A percentile compares a stretch with the other conserved stretches of the same genome.
These are phyloP conservation scores for Mortierella hygrophila DNA, from an alignment of 192 early-diverging fungal genomes.

Conservation along the genomic window DNA sequence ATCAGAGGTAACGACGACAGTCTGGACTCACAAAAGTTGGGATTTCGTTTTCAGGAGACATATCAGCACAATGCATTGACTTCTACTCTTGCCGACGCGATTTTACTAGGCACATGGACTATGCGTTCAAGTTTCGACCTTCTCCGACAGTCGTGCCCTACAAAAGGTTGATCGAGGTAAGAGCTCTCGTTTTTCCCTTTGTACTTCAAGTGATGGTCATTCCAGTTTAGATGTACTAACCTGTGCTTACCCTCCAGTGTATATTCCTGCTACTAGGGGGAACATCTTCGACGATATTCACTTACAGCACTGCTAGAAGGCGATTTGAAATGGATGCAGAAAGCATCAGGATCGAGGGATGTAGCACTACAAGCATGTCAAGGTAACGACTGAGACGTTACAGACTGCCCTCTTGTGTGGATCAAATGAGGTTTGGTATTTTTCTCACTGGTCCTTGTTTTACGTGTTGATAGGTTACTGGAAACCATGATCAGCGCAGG, in stretches of 20 bases:
- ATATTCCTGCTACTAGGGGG: constrained; percentile 26
- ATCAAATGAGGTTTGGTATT: background rate
- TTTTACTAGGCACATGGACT: constrained; percentile 18
- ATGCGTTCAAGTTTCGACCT: constrained; percentile 33
- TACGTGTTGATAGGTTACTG: constrained; percentile 16
- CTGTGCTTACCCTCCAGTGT: background rate
- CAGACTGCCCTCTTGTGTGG: background rate
- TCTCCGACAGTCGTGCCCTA: constrained; percentile 1
- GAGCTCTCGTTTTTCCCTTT: background rate
- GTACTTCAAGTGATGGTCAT: background rate
- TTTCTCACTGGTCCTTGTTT: background rate
- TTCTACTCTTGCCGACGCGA: background rate
- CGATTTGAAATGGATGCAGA: constrained; percentile 23
- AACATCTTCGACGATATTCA: constrained; percentile 33
- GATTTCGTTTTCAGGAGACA: background rate
- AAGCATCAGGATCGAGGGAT: constrained; percentile 34
- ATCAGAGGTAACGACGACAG: constrained; percentile 29
- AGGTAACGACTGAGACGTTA: constrained; percentile 3
- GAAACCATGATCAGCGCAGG: constrained; percentile 36
- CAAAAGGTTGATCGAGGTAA: constrained; percentile 17
- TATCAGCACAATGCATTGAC: background rate
- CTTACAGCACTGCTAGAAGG: constrained; percentile 10
- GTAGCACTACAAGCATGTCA: constrained; percentile 21
- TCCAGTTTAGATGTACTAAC: background rate
- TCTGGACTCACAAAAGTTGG: background rate